Percentiles rank a stretch among this genome's conserved stretches.
Conservation (phyloP, 805 yeast genomes). For the Kurtzmaniella cleridarum region DNA sequence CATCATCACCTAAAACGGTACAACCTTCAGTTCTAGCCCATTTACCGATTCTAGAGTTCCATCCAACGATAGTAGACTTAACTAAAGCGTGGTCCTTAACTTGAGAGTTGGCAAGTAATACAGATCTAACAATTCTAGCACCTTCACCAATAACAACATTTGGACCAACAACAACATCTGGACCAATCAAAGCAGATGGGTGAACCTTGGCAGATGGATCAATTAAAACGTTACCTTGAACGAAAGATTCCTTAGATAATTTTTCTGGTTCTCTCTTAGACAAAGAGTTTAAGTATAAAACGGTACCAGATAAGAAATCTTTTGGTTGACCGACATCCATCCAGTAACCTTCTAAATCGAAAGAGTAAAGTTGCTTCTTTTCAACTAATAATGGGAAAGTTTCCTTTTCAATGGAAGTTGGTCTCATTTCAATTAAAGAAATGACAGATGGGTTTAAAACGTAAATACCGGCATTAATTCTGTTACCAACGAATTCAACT, state of each 20-base stretch:
- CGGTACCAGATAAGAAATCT: conserved; percentile 96
- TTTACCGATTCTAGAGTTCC: conserved; percentile 97
- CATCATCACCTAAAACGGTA: conserved; percentile 98
- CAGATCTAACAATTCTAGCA: conserved; percentile 96
- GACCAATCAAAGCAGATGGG: conserved; percentile 93
- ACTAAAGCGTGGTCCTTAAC: conserved; percentile 98
- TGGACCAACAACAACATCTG: conserved; percentile 96
- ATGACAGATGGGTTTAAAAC: conserved; percentile 96
- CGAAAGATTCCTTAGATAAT: conserved; percentile 64
- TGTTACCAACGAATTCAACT: conserved; percentile 98
- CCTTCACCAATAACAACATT: conserved; percentile 95
- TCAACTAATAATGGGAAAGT: conserved; percentile 96
- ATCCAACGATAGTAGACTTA: conserved; percentile 95
- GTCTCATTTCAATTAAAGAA: conserved; percentile 94
- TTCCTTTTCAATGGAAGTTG: conserved; percentile 99
- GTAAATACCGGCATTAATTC: conserved; percentile 99
- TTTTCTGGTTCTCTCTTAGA: conserved; percentile 71
- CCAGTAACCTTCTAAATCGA: conserved; percentile 99
- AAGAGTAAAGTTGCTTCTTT: conserved; percentile 82
- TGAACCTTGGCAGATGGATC: conserved; percentile 95
- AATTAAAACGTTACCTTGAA: conserved; percentile 86
- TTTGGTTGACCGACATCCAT: conserved; percentile 99
- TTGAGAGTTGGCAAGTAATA: conserved; percentile 82
- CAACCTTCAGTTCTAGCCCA: conserved; percentile 99
- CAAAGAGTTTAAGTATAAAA: conserved; percentile 82